Evolutionary conservation across 768 basidiomycete genomes (phyloP).

Genomic region (Termitomyces sp.): DNA sequence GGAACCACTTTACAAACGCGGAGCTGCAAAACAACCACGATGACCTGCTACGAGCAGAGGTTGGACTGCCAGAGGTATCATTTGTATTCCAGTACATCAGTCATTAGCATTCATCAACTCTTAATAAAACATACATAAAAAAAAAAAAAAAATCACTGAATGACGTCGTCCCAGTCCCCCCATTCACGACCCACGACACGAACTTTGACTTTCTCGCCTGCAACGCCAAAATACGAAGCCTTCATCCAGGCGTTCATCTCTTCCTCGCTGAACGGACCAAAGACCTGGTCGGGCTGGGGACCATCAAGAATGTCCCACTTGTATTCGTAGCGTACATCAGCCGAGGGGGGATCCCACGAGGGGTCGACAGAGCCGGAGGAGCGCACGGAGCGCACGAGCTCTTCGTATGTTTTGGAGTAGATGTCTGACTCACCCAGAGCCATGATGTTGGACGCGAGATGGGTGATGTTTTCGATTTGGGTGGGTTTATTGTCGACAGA

Average conservation of each 20-base stretch:
- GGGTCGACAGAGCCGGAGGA: conserved; percentile 64
- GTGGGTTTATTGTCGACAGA: conserved; percentile 47
- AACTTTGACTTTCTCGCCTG: conserved; percentile 77
- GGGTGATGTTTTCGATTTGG: conserved; percentile 77
- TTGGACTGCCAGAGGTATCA: conserved; percentile 78
- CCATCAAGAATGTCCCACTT: conserved; percentile 64
- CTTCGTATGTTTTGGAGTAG: conserved; percentile 83
- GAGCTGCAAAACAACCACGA: conserved; percentile 93
- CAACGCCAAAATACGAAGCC: conserved; percentile 75
- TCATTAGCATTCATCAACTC: too few relatives aligned
- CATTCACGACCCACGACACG: conserved; percentile 66
- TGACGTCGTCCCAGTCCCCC: conserved; percentile 66
- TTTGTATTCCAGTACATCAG: conserved; percentile 97
- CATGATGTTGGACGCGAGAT: conserved; percentile 86
- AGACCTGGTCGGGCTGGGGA: conserved; percentile 46
- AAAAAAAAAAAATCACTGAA: conserved; percentile 29
- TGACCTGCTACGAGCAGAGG: conserved; percentile 88
- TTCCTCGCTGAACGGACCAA: conserved; percentile 79
- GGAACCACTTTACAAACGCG: conserved; percentile 94
- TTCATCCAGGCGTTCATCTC: conserved; percentile 80
- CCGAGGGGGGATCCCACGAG: conserved; percentile 74
- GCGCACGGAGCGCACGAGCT: conserved; percentile 73
- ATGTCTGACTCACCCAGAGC: conserved; percentile 82
- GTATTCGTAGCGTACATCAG: conserved; percentile 77
- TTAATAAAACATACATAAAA: conserved; percentile 2